phyloP scores from a whole-genome alignment of 1,139 yeast genomes.

The Casaregolazyma lundiana region DNA sequence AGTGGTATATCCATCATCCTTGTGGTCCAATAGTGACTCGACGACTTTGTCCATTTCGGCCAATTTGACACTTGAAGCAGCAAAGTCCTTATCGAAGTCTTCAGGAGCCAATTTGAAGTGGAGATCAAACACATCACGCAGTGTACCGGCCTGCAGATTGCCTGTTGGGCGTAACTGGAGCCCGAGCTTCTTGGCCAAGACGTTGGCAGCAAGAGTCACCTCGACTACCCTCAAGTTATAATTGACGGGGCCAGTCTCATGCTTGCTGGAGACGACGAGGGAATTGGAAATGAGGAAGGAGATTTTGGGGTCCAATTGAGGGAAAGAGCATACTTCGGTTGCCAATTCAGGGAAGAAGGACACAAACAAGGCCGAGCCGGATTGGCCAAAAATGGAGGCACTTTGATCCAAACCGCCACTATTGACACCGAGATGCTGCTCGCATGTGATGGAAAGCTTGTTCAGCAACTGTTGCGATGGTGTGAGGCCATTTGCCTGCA shows the following conservation, averaged over 20 bases:
- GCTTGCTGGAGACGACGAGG: constrained; percentile 58
- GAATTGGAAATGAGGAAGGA: constrained; percentile 62
- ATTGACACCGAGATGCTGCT: constrained; percentile 69
- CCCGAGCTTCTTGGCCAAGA: constrained; percentile 47
- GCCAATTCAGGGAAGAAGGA: constrained; percentile 57
- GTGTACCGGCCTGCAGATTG: constrained; percentile 56
- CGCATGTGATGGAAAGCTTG: constrained; percentile 60
- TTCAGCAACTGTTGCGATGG: constrained; percentile 50
- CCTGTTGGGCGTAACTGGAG: constrained; percentile 48
- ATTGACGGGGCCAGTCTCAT: constrained; percentile 64
- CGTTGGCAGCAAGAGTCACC: constrained; percentile 58
- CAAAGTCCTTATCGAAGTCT: constrained; percentile 49
- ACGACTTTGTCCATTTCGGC: constrained; percentile 41
- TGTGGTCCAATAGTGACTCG: constrained; percentile 36
- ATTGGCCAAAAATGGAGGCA: constrained; percentile 66
- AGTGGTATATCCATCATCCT: constrained; percentile 45
- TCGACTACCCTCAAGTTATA: constrained; percentile 71
- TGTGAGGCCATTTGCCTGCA: constrained; percentile 49
- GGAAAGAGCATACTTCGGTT: constrained; percentile 56
- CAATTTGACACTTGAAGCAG: constrained; percentile 41
- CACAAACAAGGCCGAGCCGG: constrained; percentile 54
- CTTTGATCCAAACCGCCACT: constrained; percentile 80
- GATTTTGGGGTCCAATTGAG: constrained; percentile 43
- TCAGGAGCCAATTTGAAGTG: constrained; percentile 38
- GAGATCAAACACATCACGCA: constrained; percentile 59